Percentiles rank a stretch among this genome's conserved stretches.
Evolutionary conservation across 1,139 yeast species (phyloP).

Genomic region (Hansenula anomala): DNA sequence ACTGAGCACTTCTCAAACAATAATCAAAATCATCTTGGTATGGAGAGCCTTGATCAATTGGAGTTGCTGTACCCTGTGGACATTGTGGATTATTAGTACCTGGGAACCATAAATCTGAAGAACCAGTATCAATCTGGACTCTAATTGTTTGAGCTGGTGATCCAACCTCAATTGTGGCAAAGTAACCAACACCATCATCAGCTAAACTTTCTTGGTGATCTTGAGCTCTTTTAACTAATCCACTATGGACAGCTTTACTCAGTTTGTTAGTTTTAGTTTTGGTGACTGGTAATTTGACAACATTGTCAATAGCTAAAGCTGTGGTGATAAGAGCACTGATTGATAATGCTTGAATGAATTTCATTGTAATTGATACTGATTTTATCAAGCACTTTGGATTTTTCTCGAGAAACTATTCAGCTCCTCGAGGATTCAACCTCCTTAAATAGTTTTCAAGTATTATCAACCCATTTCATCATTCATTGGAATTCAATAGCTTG

Average conservation of each 20-base stretch:
- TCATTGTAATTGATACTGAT: too few species aligned
- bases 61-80: neutral
- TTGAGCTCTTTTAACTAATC: neutral
- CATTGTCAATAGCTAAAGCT: neutral
- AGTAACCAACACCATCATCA: neutral
- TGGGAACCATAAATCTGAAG: constrained; percentile 65
- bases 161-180: constrained; percentile 32
- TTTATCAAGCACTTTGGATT: too few species aligned
- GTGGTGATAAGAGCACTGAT: neutral
- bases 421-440: too few species aligned
- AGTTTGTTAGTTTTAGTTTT: neutral
- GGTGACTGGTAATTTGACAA: neutral
- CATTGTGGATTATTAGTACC: constrained; percentile 21
- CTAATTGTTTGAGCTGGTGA: constrained; percentile 45
- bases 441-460: too few species aligned
- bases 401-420: too few species aligned
- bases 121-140: constrained; percentile 65
- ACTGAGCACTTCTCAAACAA: neutral
- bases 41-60: constrained; percentile 1
- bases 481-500: too few species aligned
- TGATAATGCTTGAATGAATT: constrained; percentile 31
- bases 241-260: neutral
- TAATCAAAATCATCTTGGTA: neutral
- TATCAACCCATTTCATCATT: too few species aligned
- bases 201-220: neutral